These are phyloP conservation scores for Dendrocalamus sinicus DNA, from an alignment of 176 grass and related monocot genomes.

Conservation along the genomic window DNA sequence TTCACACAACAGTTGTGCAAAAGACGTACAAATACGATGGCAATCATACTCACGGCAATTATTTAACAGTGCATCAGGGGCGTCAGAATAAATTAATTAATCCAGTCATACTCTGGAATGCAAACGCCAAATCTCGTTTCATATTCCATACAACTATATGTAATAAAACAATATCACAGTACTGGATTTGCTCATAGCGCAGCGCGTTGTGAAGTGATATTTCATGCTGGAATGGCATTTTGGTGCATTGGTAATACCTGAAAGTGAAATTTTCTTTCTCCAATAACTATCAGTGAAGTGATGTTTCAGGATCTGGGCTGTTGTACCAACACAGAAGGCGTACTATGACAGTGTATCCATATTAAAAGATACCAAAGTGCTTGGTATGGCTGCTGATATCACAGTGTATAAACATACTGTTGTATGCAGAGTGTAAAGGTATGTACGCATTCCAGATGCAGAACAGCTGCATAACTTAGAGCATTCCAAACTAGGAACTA, in stretches of 20 bases:
- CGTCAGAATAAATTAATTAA: not conserved
- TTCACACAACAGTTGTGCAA: not conserved
- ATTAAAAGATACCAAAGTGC: not conserved
- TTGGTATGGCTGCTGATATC: not conserved
- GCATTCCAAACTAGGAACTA: not conserved
- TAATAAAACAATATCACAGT: not conserved
- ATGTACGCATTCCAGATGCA: not conserved
- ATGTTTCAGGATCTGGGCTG: not conserved
- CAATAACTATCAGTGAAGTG: not conserved
- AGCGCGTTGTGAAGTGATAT: not conserved
- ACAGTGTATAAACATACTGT: not conserved
- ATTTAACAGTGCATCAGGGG: not conserved
- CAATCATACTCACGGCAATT: not conserved
- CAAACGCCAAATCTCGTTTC: not conserved
- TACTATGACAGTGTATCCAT: not conserved
- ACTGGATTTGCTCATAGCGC: not conserved
- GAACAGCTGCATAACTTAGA: not conserved
- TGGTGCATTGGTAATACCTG: not conserved
- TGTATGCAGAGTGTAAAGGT: not conserved
- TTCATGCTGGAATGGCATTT: not conserved
- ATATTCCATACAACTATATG: not conserved
- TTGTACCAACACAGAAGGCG: not conserved
- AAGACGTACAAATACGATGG: not conserved
- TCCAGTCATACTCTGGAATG: not conserved
- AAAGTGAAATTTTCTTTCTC: not conserved